Base-by-base conservation (phyloP, 2,329 filamentous ascomycete species). In the Chaetomium sp. region DNA sequence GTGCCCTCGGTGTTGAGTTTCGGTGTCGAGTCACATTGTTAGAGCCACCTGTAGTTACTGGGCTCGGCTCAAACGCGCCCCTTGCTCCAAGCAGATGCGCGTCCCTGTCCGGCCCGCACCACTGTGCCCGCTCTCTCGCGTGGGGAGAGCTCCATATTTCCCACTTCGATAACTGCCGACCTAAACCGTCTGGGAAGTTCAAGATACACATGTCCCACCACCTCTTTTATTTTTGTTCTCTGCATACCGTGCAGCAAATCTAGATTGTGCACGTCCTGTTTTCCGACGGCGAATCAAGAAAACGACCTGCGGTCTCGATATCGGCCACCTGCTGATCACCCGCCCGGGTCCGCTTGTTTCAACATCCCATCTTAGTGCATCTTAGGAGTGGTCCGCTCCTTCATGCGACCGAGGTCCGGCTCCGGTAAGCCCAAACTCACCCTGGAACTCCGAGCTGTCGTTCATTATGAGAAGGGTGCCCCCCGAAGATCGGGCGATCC, bases 301-400 rank as follows among this genome's bases (percentile, higher is more conserved):
- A 55, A 21, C 57, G 35, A 25, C 56, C 56, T 16, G 27, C 21
- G 58, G 64, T 23, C 60, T 33, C 35, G 31, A 57, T 33, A 9
- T 19, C 13, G 60, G 64, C 57, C 53, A 50, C 65, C 56, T 56
- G 60, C 62, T 66, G 47, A 66, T 60, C 62, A 53, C 58, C 58
- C 45, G 57, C 60, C 62, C 61, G 55, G 65, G 27, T 58, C 62
- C 62, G 61, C 57, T 57, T 60, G 68, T 71, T 71, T 71, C 69
- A 70, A 66, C 64, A 59, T 60, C 56, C 59, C 57, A 59, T 58
- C 33, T 59, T 62, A 19, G 33, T 25, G 38, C 47, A 42, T 42
- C 38, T 42, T 42, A n/a, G 38, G 38, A 16, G 38, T 42, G 47
- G 29, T 49, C 62, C 55, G 54, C 54, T 65, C 50, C 68, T 67